Percentiles rank a stretch among this genome's conserved stretches.
Evolutionary conservation across 306 rosid genomes (phyloP).

Genomic region (Gastrolobium villosum): DNA sequence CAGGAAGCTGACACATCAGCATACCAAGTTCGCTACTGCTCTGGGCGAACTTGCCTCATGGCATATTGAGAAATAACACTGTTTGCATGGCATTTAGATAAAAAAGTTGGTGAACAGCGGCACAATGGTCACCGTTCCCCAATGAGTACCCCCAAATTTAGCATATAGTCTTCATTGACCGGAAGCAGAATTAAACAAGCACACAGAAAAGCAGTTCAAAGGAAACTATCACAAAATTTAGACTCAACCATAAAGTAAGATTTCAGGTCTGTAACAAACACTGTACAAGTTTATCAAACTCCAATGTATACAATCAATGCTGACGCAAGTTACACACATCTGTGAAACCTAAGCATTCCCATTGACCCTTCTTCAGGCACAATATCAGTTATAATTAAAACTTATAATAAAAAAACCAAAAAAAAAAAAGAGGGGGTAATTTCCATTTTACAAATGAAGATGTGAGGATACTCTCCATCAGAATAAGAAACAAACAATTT

Average conservation of each 20-base stretch:
- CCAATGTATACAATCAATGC: constrained; percentile 56
- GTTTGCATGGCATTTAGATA: too few species aligned
- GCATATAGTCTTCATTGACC: too few species aligned
- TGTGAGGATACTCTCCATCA: constrained; percentile 8
- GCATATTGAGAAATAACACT: too few species aligned
- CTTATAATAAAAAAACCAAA: neutral
- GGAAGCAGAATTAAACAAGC: too few species aligned
- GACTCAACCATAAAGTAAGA: neutral
- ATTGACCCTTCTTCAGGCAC: neutral
- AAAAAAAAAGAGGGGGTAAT: neutral
- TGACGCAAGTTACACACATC: constrained; percentile 52
- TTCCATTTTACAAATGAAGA: neutral
- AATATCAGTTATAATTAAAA: neutral
- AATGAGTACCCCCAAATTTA: too few species aligned
- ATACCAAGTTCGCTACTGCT: too few species aligned
- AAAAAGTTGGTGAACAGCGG: too few species aligned
- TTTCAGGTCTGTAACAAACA: constrained; percentile 52
- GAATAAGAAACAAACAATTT: neutral
- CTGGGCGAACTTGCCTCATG: too few species aligned
- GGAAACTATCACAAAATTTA: too few species aligned
- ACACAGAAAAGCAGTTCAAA: too few species aligned
- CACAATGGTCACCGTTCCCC: neutral
- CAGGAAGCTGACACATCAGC: too few species aligned
- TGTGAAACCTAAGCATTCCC: constrained; percentile 24
- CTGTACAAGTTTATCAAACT: constrained; percentile 65